Base-by-base conservation (phyloP, 805 yeast species). In the Geotrichum ghanense region DNA sequence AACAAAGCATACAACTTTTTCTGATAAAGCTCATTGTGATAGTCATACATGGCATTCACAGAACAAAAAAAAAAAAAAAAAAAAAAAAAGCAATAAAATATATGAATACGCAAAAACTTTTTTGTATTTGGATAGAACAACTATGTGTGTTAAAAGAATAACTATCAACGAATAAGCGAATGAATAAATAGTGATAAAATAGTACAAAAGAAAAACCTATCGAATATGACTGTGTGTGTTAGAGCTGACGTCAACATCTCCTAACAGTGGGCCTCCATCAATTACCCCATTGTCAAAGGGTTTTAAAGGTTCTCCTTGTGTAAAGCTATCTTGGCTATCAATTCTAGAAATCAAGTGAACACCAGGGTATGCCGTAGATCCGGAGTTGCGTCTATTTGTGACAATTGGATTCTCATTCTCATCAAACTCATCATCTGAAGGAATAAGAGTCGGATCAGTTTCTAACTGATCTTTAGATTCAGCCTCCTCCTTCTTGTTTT, bases 401-500 rank as follows among this genome's bases (percentile, higher is more conserved):
- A 6, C 6, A 5, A 20, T 6, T 39, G 25, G 10, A 7, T 20
- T n/a, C 24, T 21, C 25, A 5, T 39, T 24, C 17, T 39, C 42
- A 39, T 39, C 25, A 39, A 21, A 21, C 25, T 39, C 42, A 6
- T 21, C 23, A 21, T 20, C 25, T 12, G 25, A 39, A 21, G 5
- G 4, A 21, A 10, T n/a, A 20, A 39, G 21, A 39, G 17, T 7
- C 14, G n/a, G 10, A 7, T 5, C 25, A 39, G 23, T 10, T 5
- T 5, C 42, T 4, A 17, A 9, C 25, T 16, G 16, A 7, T 19
- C 27, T n/a, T 44, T 39, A 16, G 26, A 37, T 17, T 43, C 14
- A 10, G 5, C 26, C 17, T 44, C 46, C 25, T 45, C 52, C 7
- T 54, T 61, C 20, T 56, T 53, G 2, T 76, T 22, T 9, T 21